Base-by-base conservation (phyloP, 345 rosid genomes). In the Salix dunnii region DNA sequence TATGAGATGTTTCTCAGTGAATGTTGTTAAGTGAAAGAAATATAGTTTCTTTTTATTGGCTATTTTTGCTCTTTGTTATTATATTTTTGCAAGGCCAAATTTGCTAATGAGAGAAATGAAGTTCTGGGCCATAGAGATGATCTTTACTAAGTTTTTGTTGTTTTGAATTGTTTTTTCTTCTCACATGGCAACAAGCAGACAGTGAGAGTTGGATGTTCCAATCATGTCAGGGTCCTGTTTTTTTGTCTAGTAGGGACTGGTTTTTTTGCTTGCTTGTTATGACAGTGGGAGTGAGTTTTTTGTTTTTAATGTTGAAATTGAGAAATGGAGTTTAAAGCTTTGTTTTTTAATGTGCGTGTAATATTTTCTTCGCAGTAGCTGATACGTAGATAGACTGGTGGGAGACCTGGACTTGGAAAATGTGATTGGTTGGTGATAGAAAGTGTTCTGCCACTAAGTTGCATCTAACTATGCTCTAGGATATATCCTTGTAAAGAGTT, bases 361-460 rank as follows among this genome's bases (percentile, higher is more conserved):
- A 13, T 68, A 2, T 43, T 62, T 76, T 38, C 48, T 51, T 65
- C 14, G 8, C 17, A 48, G 49, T 76, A 17, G 16, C 27, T 68
- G 67, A 68, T 76, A 20, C 58, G 49, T 53, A 35, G 23, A 38
- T 38, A 27, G 28, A 35, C 8, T 16, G 3, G 7, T 62, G 9
- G 23, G 70, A n/a, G 68, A 33, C 63, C 28, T 71, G 75, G 64
- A 53, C n/a, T 11, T 76, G 68, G 21, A 64, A 25, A 14, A 33
- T 77, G 40, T 23, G 13, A 46, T 31, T 62, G 12, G 30, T 48
- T 46, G 28, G 30, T 62, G 35, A 23, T 23, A 48, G 60, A 63
- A 61, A 74, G 66, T 33, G 49, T 21, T 3, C 18, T 76, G 61
- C 30, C 55, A 18, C 27, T 49, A n/a, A 10, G 46, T 70, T 38